A percentile compares a stretch with the other conserved stretches of the same genome.
These are phyloP conservation scores for Quercus ilex DNA, from an alignment of 306 rosid genomes.

Conservation along the genomic window DNA sequence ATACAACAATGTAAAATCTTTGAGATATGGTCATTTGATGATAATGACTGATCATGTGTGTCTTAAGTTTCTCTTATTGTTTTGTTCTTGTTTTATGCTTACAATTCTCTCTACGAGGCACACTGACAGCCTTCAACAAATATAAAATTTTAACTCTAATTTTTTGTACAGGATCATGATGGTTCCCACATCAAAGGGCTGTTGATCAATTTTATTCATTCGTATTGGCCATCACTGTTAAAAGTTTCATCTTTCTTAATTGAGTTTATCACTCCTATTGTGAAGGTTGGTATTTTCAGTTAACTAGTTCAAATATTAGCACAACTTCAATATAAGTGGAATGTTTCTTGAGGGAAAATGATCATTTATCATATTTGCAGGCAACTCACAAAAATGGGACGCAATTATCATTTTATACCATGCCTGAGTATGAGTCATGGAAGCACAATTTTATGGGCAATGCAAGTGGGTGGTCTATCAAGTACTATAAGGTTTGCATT, in stretches of 20 bases:
- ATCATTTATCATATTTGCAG: constrained; percentile 26
- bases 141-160: no score
- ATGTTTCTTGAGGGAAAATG: neutral
- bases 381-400: constrained; percentile 72
- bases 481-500: constrained; percentile 84
- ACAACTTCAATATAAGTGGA: neutral
- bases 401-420: constrained; percentile 74
- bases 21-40: constrained; percentile 98
- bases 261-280: constrained; percentile 90
- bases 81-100: neutral
- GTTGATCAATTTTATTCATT: no score
- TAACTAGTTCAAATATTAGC: neutral
- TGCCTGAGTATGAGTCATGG: constrained; percentile 85
- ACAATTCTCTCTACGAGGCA: neutral
- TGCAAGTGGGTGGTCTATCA: constrained; percentile 81
- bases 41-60: constrained; percentile 98
- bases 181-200: no score
- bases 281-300: constrained; percentile 56
- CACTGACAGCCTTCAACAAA: neutral
- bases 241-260: constrained; percentile 39
- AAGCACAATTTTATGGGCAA: constrained; percentile 64
- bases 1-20: constrained; percentile 26
- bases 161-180: no score
- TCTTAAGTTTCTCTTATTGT: neutral
- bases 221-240: no score